Evolutionary conservation across 148 eudicot genomes (phyloP), one percentile per base, ranked within the genome.

Genomic region (Silene uniflora): DNA sequence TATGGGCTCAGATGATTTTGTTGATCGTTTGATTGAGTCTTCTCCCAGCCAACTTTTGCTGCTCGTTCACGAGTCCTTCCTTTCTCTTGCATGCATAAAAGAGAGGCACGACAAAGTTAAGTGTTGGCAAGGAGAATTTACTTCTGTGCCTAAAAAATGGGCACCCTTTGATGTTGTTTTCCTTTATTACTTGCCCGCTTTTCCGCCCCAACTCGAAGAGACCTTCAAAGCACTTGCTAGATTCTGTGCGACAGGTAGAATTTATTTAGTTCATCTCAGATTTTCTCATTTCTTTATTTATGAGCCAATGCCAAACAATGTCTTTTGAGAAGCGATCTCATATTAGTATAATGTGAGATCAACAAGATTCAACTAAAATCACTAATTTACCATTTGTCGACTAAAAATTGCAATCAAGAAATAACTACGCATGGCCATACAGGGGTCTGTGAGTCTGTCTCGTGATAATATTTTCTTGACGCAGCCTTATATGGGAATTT

Each of bases 121-220:
- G 79, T 95, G 97, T 81, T 95, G 97, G 98, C 95, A 92, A 83
- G 98, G 98, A 58, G 93, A 86, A 76, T 67, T 95, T 82, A 77
- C 85, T 21, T 81, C 75, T 76, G 87, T 88, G 12, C 96, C 98
- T 56, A 92, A 90, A 73, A 88, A 87, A 65, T 95, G 97, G 97
- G 84, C 88, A 60, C 85, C 93, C 72, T 89, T 95, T 75, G 97
- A 95, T 84, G 92, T 89, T 72, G 93, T 92, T 69, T 92, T 86
- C 80, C 86, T 95, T 7, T 90, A 87, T 72, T 92, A 88, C 82
- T 81, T 95, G 71, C 96, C 98, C 62, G 93, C 86, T 68, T 80
- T 95, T 83, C 87, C 96, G 8, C 89, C 86, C 84, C 75, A 84
- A 68, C 97, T 95, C 54, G 87, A 79, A 61, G 89, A 88, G 80